These are phyloP conservation scores for Ochetophila trinervis DNA, from an alignment of 306 rosid genomes.

Conservation along the genomic window DNA sequence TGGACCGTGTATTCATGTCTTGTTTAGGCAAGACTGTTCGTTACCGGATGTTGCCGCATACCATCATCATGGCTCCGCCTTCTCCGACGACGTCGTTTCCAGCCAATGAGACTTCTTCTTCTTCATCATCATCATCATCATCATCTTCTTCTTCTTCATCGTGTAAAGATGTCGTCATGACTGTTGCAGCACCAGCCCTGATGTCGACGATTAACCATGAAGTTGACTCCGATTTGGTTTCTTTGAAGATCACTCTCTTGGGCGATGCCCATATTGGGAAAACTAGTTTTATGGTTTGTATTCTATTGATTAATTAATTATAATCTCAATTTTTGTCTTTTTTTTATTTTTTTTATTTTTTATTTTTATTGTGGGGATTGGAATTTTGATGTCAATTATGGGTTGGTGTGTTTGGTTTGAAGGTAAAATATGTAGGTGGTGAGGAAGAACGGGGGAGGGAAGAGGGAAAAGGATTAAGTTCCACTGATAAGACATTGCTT, in stretches of 20 bases:
- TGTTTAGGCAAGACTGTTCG: constrained; percentile 43
- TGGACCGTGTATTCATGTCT: constrained; percentile 50
- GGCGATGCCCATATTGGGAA: constrained; percentile 87
- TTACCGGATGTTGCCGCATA: constrained; percentile 46
- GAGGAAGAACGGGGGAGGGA: constrained; percentile 34
- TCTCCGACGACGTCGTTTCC: neutral
- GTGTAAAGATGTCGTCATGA: neutral
- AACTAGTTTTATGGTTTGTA: constrained; percentile 77
- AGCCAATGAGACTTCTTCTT: neutral
- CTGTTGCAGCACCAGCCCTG: neutral
- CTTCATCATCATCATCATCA: no score
- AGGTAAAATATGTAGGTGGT: constrained; percentile 79
- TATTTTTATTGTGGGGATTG: neutral
- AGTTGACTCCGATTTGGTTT: constrained; percentile 66
- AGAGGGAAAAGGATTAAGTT: constrained; percentile 44
- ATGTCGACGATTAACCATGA: constrained; percentile 18
- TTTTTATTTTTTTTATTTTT: neutral
- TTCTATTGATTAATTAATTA: neutral
- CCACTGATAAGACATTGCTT: constrained; percentile 62
- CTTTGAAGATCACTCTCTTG: constrained; percentile 78
- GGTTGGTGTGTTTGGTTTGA: constrained; percentile 6
- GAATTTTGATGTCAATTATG: neutral
- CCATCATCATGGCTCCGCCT: constrained; percentile 18
- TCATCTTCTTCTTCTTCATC: neutral
- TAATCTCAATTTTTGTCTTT: neutral